phyloP scores from a whole-genome alignment of 768 basidiomycete species.

The Rhodotorula diobovata region DNA sequence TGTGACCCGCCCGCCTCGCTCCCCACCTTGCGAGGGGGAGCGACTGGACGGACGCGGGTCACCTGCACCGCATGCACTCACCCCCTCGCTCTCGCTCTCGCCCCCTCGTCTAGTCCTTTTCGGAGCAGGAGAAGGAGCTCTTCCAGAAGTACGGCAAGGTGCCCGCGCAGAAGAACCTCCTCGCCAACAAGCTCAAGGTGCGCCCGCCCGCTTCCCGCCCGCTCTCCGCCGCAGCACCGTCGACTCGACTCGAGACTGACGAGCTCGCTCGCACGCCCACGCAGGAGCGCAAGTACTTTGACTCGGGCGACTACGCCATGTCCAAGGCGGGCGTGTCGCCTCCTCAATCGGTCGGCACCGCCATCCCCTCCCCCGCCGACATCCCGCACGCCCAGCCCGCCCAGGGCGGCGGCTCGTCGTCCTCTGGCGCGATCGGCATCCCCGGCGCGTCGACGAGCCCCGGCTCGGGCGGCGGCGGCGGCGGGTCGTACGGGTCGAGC shows the following conservation, averaged over 20 bases:
- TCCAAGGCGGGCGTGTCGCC: constrained; percentile 84
- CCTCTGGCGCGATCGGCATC: constrained; percentile 1
- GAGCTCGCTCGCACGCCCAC: background rate
- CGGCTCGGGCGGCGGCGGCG: constrained; percentile 1
- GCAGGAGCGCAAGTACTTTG: constrained; percentile 98
- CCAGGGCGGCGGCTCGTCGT: background rate
- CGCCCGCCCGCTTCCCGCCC: constrained; percentile 32
- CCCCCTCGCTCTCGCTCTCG: background rate
- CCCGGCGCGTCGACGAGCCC: constrained; percentile 11
- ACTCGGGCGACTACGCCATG: constrained; percentile 96
- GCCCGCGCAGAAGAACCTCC: constrained; percentile 84
- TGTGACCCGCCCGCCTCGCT: background rate
- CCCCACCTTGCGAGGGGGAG: background rate
- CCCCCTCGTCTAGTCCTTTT: constrained; percentile 58
- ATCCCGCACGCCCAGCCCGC: constrained; percentile 40
- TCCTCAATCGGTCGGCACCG: constrained; percentile 83
- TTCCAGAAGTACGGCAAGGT: constrained; percentile 92
- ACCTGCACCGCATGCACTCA: background rate
- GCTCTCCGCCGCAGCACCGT: background rate
- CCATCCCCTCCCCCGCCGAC: constrained; percentile 88
- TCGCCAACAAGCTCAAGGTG: constrained; percentile 94
- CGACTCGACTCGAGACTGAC: background rate
- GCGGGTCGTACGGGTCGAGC: background rate
- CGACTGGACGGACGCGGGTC: background rate
- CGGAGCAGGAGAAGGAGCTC: constrained; percentile 85